These are phyloP conservation scores for Salix viminalis DNA, from an alignment of 345 rosid genomes.

Conservation along the genomic window DNA sequence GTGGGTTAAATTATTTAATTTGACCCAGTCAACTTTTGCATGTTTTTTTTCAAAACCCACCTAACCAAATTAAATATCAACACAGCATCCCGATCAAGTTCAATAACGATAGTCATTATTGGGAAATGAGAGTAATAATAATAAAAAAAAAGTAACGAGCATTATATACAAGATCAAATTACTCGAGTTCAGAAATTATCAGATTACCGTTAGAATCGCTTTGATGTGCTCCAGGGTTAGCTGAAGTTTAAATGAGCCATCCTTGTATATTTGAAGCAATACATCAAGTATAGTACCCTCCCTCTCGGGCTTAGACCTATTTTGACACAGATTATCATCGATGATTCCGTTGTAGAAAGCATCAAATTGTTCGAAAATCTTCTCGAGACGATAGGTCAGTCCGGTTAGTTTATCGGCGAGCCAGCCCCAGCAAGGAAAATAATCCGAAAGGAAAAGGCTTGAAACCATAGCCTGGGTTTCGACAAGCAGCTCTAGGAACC, in stretches of 20 bases:
- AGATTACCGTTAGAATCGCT: constrained; percentile 44
- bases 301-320: constrained; percentile 7
- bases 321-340: constrained; percentile 33
- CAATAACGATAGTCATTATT: no score
- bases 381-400: constrained; percentile 24
- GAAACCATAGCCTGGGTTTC: neutral
- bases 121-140: neutral
- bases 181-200: no score
- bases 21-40: no score
- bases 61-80: no score
- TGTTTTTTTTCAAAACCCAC: neutral
- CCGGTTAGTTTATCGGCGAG: constrained; percentile 39
- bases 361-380: constrained; percentile 32
- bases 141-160: no score
- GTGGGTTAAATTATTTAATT: no score
- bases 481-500: constrained; percentile 15
- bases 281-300: constrained; percentile 35
- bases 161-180: no score
- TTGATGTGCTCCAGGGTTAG: constrained; percentile 46
- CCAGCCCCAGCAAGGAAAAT: constrained; percentile 40
- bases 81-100: no score
- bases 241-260: constrained; percentile 16
- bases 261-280: constrained; percentile 28
- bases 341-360: constrained; percentile 37
- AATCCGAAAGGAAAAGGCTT: constrained; percentile 40